Conservation (phyloP, 257 asterid species). For the Solanum sitiens region DNA sequence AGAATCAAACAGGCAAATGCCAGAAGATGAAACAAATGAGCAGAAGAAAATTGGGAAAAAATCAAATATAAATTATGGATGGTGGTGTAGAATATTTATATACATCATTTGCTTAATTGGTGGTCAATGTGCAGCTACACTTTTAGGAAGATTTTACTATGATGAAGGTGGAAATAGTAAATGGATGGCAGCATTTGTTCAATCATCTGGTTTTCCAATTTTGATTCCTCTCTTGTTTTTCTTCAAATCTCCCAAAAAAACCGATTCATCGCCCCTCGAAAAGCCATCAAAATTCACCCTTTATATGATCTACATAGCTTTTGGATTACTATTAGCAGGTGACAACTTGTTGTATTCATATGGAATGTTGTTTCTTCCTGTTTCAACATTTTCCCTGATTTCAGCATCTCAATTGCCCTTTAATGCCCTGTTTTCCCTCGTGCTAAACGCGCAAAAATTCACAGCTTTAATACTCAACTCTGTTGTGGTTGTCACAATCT, state of each 20-base stretch:
- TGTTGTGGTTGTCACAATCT: slow-evolving; percentile 18
- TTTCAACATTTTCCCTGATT: slow-evolving; percentile 29
- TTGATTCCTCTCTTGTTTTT: slow-evolving; percentile 13
- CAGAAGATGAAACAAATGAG: neutral
- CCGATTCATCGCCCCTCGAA: neutral
- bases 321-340: slow-evolving; percentile 18
- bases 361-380: slow-evolving; percentile 27
- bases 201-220: slow-evolving; percentile 23
- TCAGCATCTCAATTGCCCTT: slow-evolving; percentile 31
- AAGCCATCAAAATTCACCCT: neutral
- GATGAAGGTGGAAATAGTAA: slow-evolving; percentile 33
- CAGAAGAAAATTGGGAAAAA: neutral
- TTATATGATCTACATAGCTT: slow-evolving; percentile 5
- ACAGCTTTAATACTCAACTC: slow-evolving; percentile 25
- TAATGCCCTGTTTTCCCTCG: slow-evolving; percentile 20
- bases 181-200: slow-evolving; percentile 34
- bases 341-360: slow-evolving; percentile 26
- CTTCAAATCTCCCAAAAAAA: neutral
- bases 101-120: slow-evolving; percentile 11
- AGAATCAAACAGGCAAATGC: neutral
- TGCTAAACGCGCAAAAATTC: slow-evolving; percentile 23
- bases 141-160: slow-evolving; percentile 24
- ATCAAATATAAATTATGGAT: neutral
- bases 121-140: slow-evolving; percentile 27
- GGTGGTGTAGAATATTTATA: slow-evolving; percentile 19